Evolutionary conservation across 306 rosid genomes (phyloP).

Genomic region (Mimosa bimucronata): DNA sequence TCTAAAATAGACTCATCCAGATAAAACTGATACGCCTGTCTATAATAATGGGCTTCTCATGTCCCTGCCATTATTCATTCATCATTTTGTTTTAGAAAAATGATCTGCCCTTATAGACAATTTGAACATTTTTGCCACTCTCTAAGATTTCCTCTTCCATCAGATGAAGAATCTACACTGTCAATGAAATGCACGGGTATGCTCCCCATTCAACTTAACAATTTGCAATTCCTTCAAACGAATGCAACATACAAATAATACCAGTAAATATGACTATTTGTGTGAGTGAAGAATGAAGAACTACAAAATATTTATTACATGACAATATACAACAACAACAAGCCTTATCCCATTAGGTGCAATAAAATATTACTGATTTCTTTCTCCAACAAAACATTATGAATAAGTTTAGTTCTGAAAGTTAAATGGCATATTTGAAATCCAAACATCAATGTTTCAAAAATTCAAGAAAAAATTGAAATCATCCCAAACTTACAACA

Average conservation of each 20-base stretch:
- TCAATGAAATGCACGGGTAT: background rate
- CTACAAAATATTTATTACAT: background rate
- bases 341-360: too few species aligned
- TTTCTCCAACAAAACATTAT: slow-evolving; percentile 3
- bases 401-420: background rate
- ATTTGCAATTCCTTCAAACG: background rate
- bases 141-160: background rate
- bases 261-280: background rate
- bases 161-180: background rate
- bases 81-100: background rate
- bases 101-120: background rate
- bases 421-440: background rate
- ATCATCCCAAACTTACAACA: background rate
- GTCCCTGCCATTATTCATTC: background rate
- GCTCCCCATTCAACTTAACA: background rate
- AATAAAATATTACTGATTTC: too few species aligned
- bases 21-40: background rate
- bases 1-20: background rate
- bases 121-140: background rate
- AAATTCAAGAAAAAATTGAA: background rate
- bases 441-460: background rate
- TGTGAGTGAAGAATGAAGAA: background rate
- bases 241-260: background rate
- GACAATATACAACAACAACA: too few species aligned
- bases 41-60: background rate